Conservation (phyloP, 164 flowering plant genomes). For the Stephania cephalantha region DNA sequence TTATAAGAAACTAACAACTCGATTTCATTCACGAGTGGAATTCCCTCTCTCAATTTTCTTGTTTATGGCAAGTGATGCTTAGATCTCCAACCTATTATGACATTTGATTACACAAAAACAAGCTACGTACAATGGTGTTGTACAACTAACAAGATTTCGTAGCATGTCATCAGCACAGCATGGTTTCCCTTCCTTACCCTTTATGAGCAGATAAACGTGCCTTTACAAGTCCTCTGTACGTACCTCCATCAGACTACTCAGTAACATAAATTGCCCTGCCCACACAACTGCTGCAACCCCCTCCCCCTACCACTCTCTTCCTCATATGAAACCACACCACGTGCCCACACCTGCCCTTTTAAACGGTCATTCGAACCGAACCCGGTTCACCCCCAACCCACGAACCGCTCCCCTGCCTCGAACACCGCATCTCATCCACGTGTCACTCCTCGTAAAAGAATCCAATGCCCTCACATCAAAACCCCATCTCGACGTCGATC, state of each 20-base stretch:
- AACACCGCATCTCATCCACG: not conserved
- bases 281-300: not conserved
- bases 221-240: not conserved
- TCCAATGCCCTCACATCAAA: not conserved
- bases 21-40: too few relatives aligned
- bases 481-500: too few relatives aligned
- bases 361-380: not conserved
- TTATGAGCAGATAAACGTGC: not conserved
- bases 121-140: too few relatives aligned
- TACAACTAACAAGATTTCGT: too few relatives aligned
- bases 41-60: too few relatives aligned
- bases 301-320: not conserved
- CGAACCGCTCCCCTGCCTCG: not conserved
- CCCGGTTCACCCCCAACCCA: not conserved
- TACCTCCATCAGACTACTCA: too few relatives aligned
- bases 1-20: too few relatives aligned
- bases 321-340: not conserved
- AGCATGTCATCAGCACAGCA: not conserved
- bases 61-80: too few relatives aligned
- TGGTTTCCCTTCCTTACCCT: not conserved
- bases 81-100: too few relatives aligned
- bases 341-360: not conserved
- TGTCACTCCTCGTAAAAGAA: not conserved
- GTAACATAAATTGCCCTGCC: too few relatives aligned
- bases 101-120: too few relatives aligned